Evolutionary conservation across 225 moss, liverwort and hornwort species (phyloP).

Genomic region (Physcomitrium patens): DNA sequence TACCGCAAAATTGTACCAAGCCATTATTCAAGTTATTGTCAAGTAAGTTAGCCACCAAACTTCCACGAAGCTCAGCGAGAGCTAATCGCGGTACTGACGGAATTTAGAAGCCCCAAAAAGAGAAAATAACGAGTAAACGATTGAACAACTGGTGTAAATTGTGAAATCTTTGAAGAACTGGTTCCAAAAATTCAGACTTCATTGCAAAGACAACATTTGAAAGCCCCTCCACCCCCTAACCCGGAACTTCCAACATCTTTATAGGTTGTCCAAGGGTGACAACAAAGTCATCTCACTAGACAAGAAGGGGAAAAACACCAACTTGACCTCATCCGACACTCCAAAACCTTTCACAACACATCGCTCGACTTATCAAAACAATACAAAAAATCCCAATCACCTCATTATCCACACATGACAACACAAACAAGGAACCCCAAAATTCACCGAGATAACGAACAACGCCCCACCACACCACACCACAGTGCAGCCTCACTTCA

Average conservation of each 20-base stretch:
- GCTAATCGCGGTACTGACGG: neutral
- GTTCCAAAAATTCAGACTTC: neutral
- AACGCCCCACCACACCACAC: neutral
- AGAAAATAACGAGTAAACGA: neutral
- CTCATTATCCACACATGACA: neutral
- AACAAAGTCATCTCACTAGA: neutral
- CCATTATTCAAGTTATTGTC: neutral
- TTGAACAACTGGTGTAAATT: neutral
- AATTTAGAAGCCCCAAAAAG: neutral
- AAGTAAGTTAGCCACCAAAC: too few species aligned
- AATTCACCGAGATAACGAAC: neutral
- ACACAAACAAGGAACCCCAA: neutral
- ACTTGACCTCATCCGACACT: neutral
- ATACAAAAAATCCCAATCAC: neutral
- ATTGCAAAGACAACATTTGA: neutral
- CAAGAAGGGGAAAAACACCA: neutral
- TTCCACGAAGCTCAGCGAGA: neutral
- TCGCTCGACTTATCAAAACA: too few species aligned
- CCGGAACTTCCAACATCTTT: neutral
- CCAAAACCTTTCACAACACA: neutral
- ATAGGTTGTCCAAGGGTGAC: neutral
- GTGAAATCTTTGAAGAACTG: neutral
- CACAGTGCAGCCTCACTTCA: neutral
- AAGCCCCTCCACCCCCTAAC: neutral
- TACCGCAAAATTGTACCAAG: neutral